A percentile compares a stretch with the other conserved stretches of the same genome.
Conservation (phyloP, 495 filamentous ascomycete species). For the Neurospora cerealis region DNA sequence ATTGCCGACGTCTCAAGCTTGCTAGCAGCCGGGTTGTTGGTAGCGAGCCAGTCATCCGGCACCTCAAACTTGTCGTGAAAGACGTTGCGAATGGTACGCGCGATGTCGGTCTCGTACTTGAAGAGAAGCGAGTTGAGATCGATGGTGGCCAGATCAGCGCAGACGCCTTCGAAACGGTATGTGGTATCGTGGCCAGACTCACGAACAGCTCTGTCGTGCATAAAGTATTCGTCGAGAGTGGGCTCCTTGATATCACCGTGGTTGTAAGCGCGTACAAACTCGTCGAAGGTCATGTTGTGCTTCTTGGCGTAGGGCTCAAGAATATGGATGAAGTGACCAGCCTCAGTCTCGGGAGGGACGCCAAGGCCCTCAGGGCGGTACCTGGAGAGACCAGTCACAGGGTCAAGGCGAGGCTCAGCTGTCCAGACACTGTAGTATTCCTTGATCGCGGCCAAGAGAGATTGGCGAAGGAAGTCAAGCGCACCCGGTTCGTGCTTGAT, state of each 20-base stretch:
- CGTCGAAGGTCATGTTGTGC: slow-evolving; percentile 64
- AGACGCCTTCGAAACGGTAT: slow-evolving; percentile 81
- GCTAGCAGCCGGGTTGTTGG: slow-evolving; percentile 37
- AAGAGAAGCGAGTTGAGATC: slow-evolving; percentile 90
- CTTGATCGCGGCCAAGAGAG: slow-evolving; percentile 87
- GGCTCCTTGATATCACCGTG: slow-evolving; percentile 66
- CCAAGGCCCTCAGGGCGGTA: slow-evolving; percentile 86
- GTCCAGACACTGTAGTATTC: slow-evolving; percentile 94
- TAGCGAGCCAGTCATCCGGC: slow-evolving; percentile 61
- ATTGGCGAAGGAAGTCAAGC: slow-evolving; percentile 63
- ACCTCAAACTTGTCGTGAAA: slow-evolving; percentile 73
- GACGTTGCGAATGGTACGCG: slow-evolving; percentile 64
- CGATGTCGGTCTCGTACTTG: slow-evolving; percentile 93
- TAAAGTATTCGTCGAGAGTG: slow-evolving; percentile 85
- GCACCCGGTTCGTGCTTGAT: slow-evolving; percentile 73
- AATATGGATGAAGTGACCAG: slow-evolving; percentile 77
- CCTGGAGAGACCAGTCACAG: slow-evolving; percentile 69
- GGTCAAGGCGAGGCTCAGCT: slow-evolving; percentile 67
- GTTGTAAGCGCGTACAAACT: slow-evolving; percentile 86
- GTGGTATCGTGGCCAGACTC: slow-evolving; percentile 97
- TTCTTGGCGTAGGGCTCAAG: slow-evolving; percentile 80
- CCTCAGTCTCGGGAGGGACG: slow-evolving; percentile 89
- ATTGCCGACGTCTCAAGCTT: slow-evolving; percentile 66
- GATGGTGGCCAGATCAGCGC: slow-evolving; percentile 82
- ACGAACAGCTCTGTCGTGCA: slow-evolving; percentile 87